phyloP scores from a whole-genome alignment of 352 stramenopile genomes.

The Halophytophthora polymorphica region DNA sequence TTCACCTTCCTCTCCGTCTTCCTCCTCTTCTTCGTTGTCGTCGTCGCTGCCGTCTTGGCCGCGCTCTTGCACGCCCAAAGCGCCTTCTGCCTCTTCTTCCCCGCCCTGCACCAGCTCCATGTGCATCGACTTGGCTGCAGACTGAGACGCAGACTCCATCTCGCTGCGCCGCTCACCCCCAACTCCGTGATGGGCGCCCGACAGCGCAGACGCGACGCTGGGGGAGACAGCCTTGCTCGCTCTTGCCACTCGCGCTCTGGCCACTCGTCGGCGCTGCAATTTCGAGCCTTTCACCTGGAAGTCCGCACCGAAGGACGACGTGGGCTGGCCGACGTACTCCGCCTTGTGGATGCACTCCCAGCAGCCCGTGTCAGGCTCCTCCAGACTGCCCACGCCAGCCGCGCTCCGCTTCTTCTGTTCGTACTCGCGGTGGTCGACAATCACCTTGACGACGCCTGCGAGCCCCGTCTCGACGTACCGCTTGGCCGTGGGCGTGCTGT shows the following conservation, averaged over 20 bases:
- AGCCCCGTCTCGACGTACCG: slow-evolving; percentile 85
- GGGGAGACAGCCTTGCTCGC: too few relatives aligned
- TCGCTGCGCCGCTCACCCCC: too few relatives aligned
- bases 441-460: slow-evolving; percentile 85
- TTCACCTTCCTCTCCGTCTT: background rate
- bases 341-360: slow-evolving; percentile 64
- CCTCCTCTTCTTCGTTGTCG: slow-evolving; percentile 1
- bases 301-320: slow-evolving; percentile 60
- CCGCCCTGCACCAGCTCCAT: background rate
- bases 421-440: slow-evolving; percentile 81
- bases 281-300: slow-evolving; percentile 68
- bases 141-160: too few relatives aligned
- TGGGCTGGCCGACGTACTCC: slow-evolving; percentile 62
- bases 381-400: slow-evolving; percentile 5
- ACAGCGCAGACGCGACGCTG: background rate
- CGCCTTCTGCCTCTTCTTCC: slow-evolving; percentile 1
- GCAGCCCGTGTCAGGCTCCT: slow-evolving; percentile 55
- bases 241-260: slow-evolving; percentile 3
- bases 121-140: too few relatives aligned
- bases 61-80: background rate
- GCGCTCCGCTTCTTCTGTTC: slow-evolving; percentile 43
- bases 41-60: background rate
- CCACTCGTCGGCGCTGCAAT: slow-evolving; percentile 26
- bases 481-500: slow-evolving; percentile 89
- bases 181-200: too few relatives aligned